Evolutionary conservation across 2,329 filamentous ascomycete species (phyloP).

Genomic region (Colletotrichum sp.): DNA sequence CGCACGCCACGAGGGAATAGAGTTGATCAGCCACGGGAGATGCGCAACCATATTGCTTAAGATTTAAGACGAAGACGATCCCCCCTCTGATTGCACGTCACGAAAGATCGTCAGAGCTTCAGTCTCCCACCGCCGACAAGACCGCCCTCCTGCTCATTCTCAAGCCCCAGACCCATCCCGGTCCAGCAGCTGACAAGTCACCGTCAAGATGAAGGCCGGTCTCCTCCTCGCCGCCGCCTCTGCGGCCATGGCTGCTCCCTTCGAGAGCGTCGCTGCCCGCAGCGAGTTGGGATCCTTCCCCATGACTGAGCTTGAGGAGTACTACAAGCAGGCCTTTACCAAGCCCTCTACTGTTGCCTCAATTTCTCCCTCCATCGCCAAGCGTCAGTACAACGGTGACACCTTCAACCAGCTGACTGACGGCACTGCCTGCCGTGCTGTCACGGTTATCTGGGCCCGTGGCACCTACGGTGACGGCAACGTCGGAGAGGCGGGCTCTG

Average conservation of each 20-base stretch:
- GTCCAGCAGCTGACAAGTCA: background rate
- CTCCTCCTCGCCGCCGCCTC: constrained; percentile 13
- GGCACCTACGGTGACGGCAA: constrained; percentile 59
- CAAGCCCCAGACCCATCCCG: background rate
- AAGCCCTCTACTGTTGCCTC: background rate
- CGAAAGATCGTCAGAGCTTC: constrained; percentile 5
- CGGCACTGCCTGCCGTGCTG: constrained; percentile 40
- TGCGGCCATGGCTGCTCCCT: constrained; percentile 8
- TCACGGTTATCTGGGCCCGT: constrained; percentile 61
- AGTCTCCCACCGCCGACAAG: background rate
- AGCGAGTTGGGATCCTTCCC: constrained; percentile 1
- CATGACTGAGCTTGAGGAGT: constrained; percentile 19
- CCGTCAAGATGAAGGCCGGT: constrained; percentile 15
- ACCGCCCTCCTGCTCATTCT: background rate
- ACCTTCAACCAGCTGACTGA: constrained; percentile 23
- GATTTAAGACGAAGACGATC: background rate
- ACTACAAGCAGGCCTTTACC: constrained; percentile 12
- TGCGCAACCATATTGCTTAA: background rate
- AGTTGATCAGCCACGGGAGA: background rate
- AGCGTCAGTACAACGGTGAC: constrained; percentile 16
- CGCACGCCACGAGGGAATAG: background rate
- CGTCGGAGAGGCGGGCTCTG: constrained; percentile 46
- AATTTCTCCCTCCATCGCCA: background rate
- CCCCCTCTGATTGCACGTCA: background rate
- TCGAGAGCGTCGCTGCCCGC: background rate